These are phyloP conservation scores for Aristolochia fimbriata DNA, from an alignment of 164 flowering plant species.

Conservation along the genomic window DNA sequence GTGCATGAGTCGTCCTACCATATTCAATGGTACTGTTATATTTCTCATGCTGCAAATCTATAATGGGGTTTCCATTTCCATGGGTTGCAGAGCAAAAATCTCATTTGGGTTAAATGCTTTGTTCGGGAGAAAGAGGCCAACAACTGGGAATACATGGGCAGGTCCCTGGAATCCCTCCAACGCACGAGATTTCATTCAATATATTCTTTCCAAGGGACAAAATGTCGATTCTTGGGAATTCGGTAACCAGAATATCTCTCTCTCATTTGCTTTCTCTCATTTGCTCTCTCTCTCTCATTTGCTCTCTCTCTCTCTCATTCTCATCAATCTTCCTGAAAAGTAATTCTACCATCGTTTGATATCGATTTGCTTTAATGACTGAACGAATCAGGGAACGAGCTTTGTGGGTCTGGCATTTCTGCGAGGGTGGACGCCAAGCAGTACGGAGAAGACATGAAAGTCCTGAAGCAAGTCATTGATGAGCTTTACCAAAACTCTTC, in stretches of 20 bases:
- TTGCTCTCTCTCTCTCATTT: too few relatives aligned
- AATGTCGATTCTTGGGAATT: constrained; percentile 53
- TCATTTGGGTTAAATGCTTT: constrained; percentile 72
- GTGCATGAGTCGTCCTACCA: too few relatives aligned
- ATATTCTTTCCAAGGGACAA: constrained; percentile 47
- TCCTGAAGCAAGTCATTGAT: constrained; percentile 23
- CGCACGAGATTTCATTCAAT: constrained; percentile 37
- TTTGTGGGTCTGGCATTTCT: constrained; percentile 33
- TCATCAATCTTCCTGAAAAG: too few relatives aligned
- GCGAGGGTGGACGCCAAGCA: constrained; percentile 35
- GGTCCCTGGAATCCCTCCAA: constrained; percentile 50
- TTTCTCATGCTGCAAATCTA: not conserved
- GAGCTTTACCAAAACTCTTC: constrained; percentile 24
- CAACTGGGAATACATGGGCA: constrained; percentile 9
- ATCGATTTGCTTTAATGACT: not conserved
- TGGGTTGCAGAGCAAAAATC: constrained; percentile 33
- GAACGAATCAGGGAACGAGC: constrained; percentile 48
- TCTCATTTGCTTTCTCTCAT: not conserved
- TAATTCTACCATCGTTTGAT: too few relatives aligned
- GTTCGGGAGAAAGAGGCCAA: constrained; percentile 25
- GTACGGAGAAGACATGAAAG: constrained; percentile 39
- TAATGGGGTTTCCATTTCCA: not conserved
- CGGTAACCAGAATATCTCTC: constrained; percentile 36
- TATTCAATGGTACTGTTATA: too few relatives aligned
- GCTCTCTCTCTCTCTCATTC: too few relatives aligned